Evolutionary conservation across 208 protist species (phyloP).

Genomic region (Trypanosoma vivax): DNA sequence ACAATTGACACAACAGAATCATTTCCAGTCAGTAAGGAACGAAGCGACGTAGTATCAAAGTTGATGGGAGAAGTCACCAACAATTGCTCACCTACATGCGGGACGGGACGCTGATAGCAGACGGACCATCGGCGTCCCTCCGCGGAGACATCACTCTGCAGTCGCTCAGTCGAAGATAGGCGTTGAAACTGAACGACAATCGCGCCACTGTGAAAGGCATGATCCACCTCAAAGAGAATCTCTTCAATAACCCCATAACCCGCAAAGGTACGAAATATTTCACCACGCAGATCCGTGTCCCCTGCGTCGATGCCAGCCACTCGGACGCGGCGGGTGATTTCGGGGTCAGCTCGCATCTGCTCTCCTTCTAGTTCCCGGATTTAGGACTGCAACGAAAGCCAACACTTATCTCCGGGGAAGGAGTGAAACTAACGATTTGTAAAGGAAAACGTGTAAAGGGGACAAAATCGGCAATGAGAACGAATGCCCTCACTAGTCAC

Average conservation of each 20-base stretch:
- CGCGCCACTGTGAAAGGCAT: constrained; percentile 42
- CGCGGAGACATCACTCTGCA: constrained; percentile 37
- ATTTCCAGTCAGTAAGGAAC: background rate
- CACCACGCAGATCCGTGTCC: constrained; percentile 28
- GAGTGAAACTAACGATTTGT: too few species aligned
- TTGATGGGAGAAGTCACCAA: constrained; percentile 33
- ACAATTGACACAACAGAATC: constrained; percentile 11
- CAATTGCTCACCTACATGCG: constrained; percentile 36
- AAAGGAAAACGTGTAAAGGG: too few species aligned
- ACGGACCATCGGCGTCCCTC: constrained; percentile 35
- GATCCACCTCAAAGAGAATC: constrained; percentile 36
- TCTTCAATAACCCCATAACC: constrained; percentile 63
- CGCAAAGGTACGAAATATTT: constrained; percentile 57
- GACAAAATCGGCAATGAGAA: too few species aligned
- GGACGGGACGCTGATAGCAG: constrained; percentile 26
- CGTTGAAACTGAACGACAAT: constrained; percentile 67
- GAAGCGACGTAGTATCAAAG: constrained; percentile 20
- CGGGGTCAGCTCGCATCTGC: background rate
- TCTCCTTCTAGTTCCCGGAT: too few species aligned
- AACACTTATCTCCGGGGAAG: too few species aligned
- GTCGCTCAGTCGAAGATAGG: constrained; percentile 48
- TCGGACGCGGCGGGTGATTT: constrained; percentile 38
- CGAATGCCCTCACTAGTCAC: too few species aligned
- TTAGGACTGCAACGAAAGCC: too few species aligned
- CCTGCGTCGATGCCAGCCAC: constrained; percentile 43